phyloP scores from a whole-genome alignment of 1,284 basidiomycete genomes.

The Psilocybe mexicana region DNA sequence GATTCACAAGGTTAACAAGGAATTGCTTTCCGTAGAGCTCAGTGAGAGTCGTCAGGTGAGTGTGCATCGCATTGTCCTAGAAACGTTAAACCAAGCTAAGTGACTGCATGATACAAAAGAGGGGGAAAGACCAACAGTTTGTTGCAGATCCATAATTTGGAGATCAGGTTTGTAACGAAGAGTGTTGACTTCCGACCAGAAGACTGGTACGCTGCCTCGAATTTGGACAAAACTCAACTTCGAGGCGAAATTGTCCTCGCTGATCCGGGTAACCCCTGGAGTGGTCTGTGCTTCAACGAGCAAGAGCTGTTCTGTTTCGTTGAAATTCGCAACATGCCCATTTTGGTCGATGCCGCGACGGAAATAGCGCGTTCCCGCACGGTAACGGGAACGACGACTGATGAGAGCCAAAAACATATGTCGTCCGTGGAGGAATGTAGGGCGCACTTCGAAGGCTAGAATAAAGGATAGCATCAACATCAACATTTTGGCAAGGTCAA shows the following conservation, averaged over 20 bases:
- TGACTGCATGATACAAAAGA: neutral
- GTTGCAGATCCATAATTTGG: conserved; percentile 91
- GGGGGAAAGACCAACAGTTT: conserved; percentile 44
- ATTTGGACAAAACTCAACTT: conserved; percentile 91
- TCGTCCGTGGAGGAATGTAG: conserved; percentile 75
- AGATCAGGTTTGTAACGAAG: conserved; percentile 96
- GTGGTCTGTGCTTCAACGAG: conserved; percentile 64
- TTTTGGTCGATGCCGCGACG: conserved; percentile 89
- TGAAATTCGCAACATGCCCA: conserved; percentile 88
- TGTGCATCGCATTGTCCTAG: conserved; percentile 70
- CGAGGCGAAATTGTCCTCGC: conserved; percentile 52
- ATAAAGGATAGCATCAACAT: conserved; percentile 6
- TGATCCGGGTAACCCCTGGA: conserved; percentile 38
- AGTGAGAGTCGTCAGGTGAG: conserved; percentile 79
- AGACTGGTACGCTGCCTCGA: conserved; percentile 91
- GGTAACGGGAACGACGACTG: conserved; percentile 89
- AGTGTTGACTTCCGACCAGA: conserved; percentile 98
- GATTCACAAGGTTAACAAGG: conserved; percentile 93
- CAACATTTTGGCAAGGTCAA: conserved; percentile 27
- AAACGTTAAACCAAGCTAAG: neutral
- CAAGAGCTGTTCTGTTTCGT: conserved; percentile 94
- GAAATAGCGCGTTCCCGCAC: conserved; percentile 97
- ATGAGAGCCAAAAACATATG: conserved; percentile 88
- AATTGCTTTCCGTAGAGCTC: conserved; percentile 79
- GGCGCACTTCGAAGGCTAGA: conserved; percentile 86